Evolutionary conservation across 768 basidiomycete species (phyloP).

Genomic region (Obba rivulosa): DNA sequence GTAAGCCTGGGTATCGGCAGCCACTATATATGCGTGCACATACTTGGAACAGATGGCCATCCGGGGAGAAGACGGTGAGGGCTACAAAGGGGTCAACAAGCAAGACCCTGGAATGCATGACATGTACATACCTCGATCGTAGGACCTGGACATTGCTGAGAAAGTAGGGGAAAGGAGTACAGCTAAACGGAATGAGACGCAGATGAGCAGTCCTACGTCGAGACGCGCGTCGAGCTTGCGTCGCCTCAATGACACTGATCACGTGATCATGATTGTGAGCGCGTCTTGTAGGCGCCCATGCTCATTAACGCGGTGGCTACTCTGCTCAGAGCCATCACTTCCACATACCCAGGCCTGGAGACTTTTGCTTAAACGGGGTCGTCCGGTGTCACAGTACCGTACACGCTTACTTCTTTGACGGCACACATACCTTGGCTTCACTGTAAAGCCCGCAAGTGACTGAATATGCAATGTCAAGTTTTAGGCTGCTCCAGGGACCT

Average conservation of each 20-base stretch:
- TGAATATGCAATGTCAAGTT: constrained; percentile 46
- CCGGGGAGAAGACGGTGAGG: constrained; percentile 96
- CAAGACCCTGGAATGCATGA: constrained; percentile 1
- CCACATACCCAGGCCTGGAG: no score
- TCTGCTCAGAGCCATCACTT: no score
- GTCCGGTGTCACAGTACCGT: no score
- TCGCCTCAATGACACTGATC: constrained; percentile 12
- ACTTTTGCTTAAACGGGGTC: no score
- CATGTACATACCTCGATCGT: constrained; percentile 83
- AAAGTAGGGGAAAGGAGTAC: constrained; percentile 1
- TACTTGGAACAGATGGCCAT: constrained; percentile 98
- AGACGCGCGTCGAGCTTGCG: constrained; percentile 29
- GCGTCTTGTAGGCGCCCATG: background rate
- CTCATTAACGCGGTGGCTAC: no score
- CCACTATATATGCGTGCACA: constrained; percentile 1
- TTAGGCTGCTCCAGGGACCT: constrained; percentile 45
- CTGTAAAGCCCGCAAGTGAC: no score
- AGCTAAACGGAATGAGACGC: constrained; percentile 9
- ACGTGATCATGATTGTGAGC: constrained; percentile 3
- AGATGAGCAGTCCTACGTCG: constrained; percentile 2
- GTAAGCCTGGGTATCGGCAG: background rate
- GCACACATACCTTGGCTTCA: no score
- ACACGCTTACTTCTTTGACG: no score
- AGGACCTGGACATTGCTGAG: constrained; percentile 81
- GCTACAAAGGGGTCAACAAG: constrained; percentile 39